These are phyloP conservation scores for Metschnikowia reukaufii DNA, from an alignment of 805 yeast genomes.

Conservation along the genomic window DNA sequence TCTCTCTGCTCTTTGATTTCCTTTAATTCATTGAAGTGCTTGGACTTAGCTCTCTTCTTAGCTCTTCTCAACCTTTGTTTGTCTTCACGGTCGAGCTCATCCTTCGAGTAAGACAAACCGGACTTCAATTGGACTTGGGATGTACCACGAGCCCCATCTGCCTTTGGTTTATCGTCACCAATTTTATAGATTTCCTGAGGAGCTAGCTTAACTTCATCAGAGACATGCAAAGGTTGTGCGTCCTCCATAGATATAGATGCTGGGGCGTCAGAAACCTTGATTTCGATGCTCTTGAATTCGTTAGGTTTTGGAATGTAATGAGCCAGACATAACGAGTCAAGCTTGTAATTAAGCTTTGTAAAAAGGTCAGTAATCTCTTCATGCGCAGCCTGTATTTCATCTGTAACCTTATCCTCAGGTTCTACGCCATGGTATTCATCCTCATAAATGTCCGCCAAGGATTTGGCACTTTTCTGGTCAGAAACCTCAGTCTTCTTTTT, in stretches of 20 bases:
- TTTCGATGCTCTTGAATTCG: constrained; percentile 66
- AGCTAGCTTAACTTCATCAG: constrained; percentile 74
- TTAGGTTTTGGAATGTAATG: constrained; percentile 91
- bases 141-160: constrained; percentile 32
- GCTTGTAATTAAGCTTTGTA: constrained; percentile 59
- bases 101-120: constrained; percentile 78
- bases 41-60: constrained; percentile 75
- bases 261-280: constrained; percentile 63
- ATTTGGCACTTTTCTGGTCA: constrained; percentile 80
- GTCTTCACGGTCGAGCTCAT: constrained; percentile 80
- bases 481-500: constrained; percentile 61
- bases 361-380: constrained; percentile 72
- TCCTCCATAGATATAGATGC: constrained; percentile 92
- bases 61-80: constrained; percentile 85
- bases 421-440: constrained; percentile 65
- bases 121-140: constrained; percentile 67
- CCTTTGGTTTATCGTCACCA: constrained; percentile 38
- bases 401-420: constrained; percentile 50
- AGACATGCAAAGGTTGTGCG: constrained; percentile 86
- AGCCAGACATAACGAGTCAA: constrained; percentile 91
- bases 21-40: constrained; percentile 42
- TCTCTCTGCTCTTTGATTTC: constrained; percentile 29
- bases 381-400: constrained; percentile 70
- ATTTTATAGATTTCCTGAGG: constrained; percentile 88
- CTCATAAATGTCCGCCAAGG: constrained; percentile 89